Evolutionary conservation across 1,139 yeast species (phyloP), one percentile per base, ranked within the genome.

Genomic region (Pichia norvegensis): DNA sequence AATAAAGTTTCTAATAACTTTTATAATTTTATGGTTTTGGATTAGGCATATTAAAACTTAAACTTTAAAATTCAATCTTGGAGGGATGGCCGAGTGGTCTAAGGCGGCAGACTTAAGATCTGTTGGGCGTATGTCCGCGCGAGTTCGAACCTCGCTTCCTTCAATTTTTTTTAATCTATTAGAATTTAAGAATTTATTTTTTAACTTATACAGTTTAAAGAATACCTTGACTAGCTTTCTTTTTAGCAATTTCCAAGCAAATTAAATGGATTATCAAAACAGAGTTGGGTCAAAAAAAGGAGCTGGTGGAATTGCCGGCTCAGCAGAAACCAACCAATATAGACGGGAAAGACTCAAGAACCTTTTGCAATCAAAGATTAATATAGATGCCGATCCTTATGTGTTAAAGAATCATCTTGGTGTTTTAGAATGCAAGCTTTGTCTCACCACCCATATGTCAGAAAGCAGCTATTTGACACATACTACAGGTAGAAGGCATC

Each of bases 121-220:
- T 62, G 60, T 60, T 60, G 64, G 64, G 59, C 58, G 53, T 51
- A 52, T 67, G 79, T 77, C 84, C 85, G 85, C 84, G 84, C 83
- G 84, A 78, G 85, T 79, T 79, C 85, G 85, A 79, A 78, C 83
- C 85, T 78, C 85, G 84, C 85, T 76, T 74, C 84, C 83, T 77
- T 78, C 84, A 79, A 60, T 67, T 68, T 66, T 64, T 70, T 70
- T 71, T 62, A 20, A 27, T 23, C 10, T 23, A 9, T 9, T 23
- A 9, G 27, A n/a, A n/a, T 52, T 10, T 27, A 11, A 21, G 21
- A n/a, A 16, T 29, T 17, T 19, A n/a, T 35, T 27, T 23, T 3
- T 7, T 25, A 22, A 21, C 19, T 33, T 33, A 19, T 14, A 14
- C 14, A 31, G 29, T 10, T 7, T n/a, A n/a, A n/a, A n/a, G n/a